These are phyloP conservation scores for Scalesia atractyloides DNA, from an alignment of 129 eudicot genomes.

Conservation along the genomic window DNA sequence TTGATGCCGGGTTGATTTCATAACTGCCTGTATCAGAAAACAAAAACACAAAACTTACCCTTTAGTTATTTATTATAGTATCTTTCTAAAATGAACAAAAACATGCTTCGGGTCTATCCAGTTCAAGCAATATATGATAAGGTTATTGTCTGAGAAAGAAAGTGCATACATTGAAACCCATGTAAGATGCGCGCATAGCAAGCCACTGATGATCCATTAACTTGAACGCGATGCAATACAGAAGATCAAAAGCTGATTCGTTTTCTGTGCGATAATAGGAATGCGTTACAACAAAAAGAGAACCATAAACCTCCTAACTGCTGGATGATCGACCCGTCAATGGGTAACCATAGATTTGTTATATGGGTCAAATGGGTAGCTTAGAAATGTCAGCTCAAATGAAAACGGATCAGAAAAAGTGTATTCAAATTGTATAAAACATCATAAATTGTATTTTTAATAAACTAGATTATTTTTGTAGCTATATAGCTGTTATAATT, in stretches of 20 bases:
- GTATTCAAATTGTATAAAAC: background rate
- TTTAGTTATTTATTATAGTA: background rate
- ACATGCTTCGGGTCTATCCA: background rate
- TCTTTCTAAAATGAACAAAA: background rate
- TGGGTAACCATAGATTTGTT: background rate
- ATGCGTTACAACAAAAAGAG: background rate
- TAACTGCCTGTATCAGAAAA: conserved; percentile 62
- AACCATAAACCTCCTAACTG: conserved; percentile 1
- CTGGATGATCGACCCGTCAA: background rate
- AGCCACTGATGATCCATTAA: conserved; percentile 97
- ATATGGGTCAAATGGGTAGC: background rate
- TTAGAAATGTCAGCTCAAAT: background rate
- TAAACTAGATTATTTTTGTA: background rate
- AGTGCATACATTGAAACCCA: conserved; percentile 90
- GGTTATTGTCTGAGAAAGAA: conserved; percentile 22
- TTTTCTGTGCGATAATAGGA: conserved; percentile 52
- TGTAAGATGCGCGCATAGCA: conserved; percentile 95
- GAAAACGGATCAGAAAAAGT: background rate
- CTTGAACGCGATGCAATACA: conserved; percentile 90
- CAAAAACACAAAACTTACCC: conserved; percentile 6
- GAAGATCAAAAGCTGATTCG: conserved; percentile 82
- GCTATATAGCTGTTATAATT: background rate
- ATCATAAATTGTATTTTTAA: background rate
- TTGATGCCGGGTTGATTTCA: conserved; percentile 95
- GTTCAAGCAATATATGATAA: background rate